These are phyloP conservation scores for Paramecium pentaurelia DNA, from an alignment of 73 alveolate genomes.

Conservation along the genomic window DNA sequence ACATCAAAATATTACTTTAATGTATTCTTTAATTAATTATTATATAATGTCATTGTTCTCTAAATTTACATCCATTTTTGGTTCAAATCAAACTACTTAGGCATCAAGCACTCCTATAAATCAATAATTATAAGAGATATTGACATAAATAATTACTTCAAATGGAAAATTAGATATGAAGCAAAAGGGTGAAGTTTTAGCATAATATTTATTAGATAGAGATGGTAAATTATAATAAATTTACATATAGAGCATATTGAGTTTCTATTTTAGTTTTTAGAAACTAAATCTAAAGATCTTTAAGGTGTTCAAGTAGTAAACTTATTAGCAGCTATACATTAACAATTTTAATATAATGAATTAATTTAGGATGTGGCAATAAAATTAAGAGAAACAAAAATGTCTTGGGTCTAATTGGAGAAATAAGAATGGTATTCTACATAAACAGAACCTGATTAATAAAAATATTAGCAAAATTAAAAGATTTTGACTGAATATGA, in stretches of 20 bases:
- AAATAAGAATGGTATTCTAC: not conserved
- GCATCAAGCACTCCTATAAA: not conserved
- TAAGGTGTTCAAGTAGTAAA: not conserved
- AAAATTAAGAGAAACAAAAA: not conserved
- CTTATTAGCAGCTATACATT: not conserved
- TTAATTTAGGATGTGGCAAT: not conserved
- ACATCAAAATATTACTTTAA: not conserved
- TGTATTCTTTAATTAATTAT: not conserved
- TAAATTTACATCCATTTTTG: slow-evolving; percentile 16
- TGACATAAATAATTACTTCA: not conserved
- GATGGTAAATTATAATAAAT: not conserved
- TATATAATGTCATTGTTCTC: slow-evolving; percentile 23
- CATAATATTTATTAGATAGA: not conserved
- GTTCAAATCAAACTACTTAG: not conserved
- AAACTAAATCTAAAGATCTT: not conserved
- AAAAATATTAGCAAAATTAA: not conserved
- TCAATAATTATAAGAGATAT: not conserved
- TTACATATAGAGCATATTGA: not conserved
- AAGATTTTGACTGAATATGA: not conserved
- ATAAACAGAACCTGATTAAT: slow-evolving; percentile 1
- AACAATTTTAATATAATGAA: not conserved
- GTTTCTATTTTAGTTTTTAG: not conserved
- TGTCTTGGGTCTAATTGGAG: not conserved
- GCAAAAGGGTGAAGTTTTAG: not conserved
- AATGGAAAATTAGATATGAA: not conserved